Evolutionary conservation across 805 yeast species (phyloP).

Genomic region (Priceomyces fermenticarens): DNA sequence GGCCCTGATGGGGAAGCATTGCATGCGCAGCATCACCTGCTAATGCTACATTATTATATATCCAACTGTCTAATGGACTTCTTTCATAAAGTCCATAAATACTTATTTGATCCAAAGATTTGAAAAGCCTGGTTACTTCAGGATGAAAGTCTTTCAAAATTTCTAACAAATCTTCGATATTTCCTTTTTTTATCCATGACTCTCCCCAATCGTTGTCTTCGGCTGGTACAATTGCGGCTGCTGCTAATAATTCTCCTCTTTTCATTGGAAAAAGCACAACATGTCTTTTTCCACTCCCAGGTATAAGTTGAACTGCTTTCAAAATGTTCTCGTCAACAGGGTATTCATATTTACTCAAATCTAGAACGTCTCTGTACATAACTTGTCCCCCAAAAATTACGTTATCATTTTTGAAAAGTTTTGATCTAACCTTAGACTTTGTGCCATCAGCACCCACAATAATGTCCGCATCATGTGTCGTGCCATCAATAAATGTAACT

Average conservation of each 20-base stretch:
- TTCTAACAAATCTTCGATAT: background rate
- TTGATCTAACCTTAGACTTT: slow-evolving; percentile 2
- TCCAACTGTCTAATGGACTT: slow-evolving; percentile 1
- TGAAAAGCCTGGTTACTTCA: background rate
- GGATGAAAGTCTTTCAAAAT: background rate
- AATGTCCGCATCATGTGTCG: background rate
- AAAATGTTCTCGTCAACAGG: background rate
- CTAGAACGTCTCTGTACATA: background rate
- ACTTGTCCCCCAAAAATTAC: background rate
- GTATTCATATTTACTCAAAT: background rate
- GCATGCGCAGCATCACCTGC: slow-evolving; percentile 4
- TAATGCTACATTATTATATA: slow-evolving; percentile 1
- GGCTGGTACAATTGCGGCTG: background rate
- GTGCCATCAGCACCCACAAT: slow-evolving; percentile 4
- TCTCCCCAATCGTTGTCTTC: background rate
- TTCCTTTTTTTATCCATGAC: background rate
- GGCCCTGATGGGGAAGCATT: slow-evolving; percentile 3
- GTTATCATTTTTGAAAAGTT: background rate
- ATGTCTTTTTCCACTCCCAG: background rate
- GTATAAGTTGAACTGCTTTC: background rate
- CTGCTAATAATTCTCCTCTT: background rate
- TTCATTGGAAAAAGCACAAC: background rate
- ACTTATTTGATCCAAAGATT: background rate
- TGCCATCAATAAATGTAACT: background rate
- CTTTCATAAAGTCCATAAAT: background rate